Evolutionary conservation across 345 rosid genomes (phyloP).

Genomic region (Corchorus olitorius): DNA sequence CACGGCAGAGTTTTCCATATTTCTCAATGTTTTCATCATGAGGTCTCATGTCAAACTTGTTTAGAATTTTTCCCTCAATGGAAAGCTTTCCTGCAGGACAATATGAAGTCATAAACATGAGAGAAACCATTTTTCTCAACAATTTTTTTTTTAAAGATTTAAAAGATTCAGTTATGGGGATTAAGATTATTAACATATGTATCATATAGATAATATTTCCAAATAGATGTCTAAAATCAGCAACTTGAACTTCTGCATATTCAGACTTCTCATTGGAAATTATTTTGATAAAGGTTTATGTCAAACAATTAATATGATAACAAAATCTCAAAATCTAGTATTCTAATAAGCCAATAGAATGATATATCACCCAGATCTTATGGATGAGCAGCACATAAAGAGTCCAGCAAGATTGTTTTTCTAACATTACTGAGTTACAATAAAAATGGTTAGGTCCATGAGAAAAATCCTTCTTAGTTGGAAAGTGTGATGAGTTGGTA

Average conservation of each 20-base stretch:
- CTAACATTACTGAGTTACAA: background rate
- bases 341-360: conserved; percentile 10
- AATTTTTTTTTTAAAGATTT: background rate
- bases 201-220: background rate
- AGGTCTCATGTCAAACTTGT: conserved; percentile 91
- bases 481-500: background rate
- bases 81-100: conserved; percentile 52
- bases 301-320: background rate
- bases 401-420: background rate
- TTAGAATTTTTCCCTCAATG: conserved; percentile 74
- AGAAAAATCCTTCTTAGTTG: background rate
- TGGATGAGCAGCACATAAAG: background rate
- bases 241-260: background rate
- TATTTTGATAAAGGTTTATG: background rate
- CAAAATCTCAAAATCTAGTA: background rate
- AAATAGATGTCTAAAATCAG: background rate
- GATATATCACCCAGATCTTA: background rate
- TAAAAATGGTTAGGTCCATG: background rate
- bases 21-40: conserved; percentile 69
- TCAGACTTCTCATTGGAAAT: background rate
- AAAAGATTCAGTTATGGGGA: background rate
- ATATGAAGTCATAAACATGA: background rate
- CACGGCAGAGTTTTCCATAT: conserved; percentile 81
- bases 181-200: background rate
- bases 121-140: background rate